Conservation (phyloP, 441 rosid genomes). For the Metrosideros polymorpha region DNA sequence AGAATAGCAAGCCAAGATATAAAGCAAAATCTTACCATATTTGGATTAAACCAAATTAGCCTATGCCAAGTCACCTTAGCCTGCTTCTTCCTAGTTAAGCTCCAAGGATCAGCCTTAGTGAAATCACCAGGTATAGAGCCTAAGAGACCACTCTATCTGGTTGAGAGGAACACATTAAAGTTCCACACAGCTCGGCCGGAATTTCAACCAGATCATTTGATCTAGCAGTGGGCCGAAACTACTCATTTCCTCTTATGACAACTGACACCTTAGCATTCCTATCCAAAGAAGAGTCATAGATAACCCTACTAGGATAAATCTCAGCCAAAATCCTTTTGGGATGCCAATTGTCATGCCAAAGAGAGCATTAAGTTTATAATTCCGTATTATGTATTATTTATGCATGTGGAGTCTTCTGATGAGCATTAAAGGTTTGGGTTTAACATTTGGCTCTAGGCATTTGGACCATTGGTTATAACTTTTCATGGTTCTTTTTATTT, state of each 20-base stretch:
- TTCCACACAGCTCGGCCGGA: neutral
- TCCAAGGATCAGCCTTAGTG: neutral
- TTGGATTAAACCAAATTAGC: neutral
- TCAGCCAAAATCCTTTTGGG: neutral
- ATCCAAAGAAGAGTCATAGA: neutral
- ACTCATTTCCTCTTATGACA: neutral
- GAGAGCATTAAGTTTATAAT: neutral
- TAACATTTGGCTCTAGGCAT: neutral
- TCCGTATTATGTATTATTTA: neutral
- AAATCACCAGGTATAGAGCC: neutral
- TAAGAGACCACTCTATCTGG: neutral
- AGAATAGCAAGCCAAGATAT: neutral
- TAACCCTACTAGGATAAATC: neutral
- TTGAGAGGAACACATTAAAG: neutral
- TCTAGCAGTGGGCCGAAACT: neutral
- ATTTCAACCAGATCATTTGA: neutral
- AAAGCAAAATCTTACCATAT: too few species aligned
- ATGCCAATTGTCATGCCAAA: neutral
- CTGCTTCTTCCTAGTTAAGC: neutral
- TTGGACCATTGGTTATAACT: neutral
- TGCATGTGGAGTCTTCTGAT: neutral
- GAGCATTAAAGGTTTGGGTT: neutral
- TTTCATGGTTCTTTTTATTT: neutral
- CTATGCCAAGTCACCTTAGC: neutral
- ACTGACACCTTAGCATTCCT: neutral